Evolutionary conservation across 768 basidiomycete genomes (phyloP).

Genomic region (Tylopilus sp.): DNA sequence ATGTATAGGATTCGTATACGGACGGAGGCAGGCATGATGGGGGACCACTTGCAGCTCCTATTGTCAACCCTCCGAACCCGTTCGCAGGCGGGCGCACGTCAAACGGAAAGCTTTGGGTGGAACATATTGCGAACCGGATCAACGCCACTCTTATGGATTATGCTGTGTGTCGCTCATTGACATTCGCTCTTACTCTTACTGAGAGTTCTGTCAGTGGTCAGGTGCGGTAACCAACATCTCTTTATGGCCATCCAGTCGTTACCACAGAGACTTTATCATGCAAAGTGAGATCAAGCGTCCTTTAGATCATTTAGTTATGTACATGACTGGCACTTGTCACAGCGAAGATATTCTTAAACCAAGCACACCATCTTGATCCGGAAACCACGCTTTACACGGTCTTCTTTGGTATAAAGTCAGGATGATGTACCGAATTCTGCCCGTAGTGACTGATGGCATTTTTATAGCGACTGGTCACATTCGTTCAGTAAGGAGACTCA

Average conservation of each 20-base stretch:
- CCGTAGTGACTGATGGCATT: background rate
- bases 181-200: background rate
- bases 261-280: slow-evolving; percentile 45
- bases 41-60: slow-evolving; percentile 37
- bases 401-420: slow-evolving; percentile 57
- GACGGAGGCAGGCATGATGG: slow-evolving; percentile 50
- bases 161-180: slow-evolving; percentile 36
- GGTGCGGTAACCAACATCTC: slow-evolving; percentile 46
- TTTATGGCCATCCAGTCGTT: slow-evolving; percentile 50
- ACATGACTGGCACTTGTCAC: background rate
- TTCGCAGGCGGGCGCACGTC: slow-evolving; percentile 49
- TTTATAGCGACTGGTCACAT: slow-evolving; percentile 41
- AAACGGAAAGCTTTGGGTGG: slow-evolving; percentile 51
- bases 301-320: background rate
- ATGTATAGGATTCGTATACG: slow-evolving; percentile 45
- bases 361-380: slow-evolving; percentile 42
- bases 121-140: slow-evolving; percentile 39
- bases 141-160: slow-evolving; percentile 47
- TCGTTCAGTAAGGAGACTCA: slow-evolving; percentile 34
- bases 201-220: slow-evolving; percentile 23
- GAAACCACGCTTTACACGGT: slow-evolving; percentile 47
- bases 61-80: slow-evolving; percentile 40
- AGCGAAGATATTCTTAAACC: slow-evolving; percentile 45
- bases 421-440: background rate
- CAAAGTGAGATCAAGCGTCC: slow-evolving; percentile 32